phyloP scores from a whole-genome alignment of 345 rosid species.

The Citrus sinensis region DVS_A1.0 CM039165.1:35007501-35008000 shows the following conservation, averaged over 20 bases:
- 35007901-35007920: background rate
- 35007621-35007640: no score
- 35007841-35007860: background rate
- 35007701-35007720: background rate
- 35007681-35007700: no score
- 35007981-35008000: slow-evolving; percentile 1
- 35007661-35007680: no score
- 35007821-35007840: background rate
- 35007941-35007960: background rate
- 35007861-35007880: background rate
- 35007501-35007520: no score
- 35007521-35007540: no score
- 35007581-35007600: no score
- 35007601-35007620: no score
- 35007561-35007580: no score
- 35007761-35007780: background rate
- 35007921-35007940: background rate
- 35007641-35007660: no score
- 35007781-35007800: background rate
- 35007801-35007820: background rate
- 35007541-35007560: no score
- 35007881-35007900: background rate
- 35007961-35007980: slow-evolving; percentile 11
- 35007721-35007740: background rate
- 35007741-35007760: background rate